phyloP scores from a whole-genome alignment of 129 eudicot genomes.

The Chrysanthemum makinoi region DNA sequence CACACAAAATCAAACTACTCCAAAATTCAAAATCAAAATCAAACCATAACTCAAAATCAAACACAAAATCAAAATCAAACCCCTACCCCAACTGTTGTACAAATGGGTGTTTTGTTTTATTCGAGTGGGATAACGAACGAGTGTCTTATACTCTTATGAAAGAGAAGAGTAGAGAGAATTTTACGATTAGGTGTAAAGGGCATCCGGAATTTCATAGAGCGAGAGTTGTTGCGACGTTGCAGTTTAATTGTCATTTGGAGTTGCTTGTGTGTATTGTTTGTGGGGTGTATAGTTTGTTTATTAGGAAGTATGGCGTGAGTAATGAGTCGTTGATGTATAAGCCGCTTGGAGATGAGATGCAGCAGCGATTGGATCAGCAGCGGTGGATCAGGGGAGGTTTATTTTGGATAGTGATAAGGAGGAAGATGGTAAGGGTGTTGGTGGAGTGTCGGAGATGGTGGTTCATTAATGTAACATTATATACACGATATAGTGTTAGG shows the following conservation, averaged over 20 bases:
- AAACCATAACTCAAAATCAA: no score
- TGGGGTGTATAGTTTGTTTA: conserved; percentile 52
- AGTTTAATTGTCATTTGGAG: conserved; percentile 83
- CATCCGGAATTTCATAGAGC: conserved; percentile 86
- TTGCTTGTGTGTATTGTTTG: conserved; percentile 54
- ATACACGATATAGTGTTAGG: no score
- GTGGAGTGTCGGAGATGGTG: conserved; percentile 30
- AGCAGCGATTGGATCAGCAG: no score
- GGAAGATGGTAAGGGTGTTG: conserved; percentile 38
- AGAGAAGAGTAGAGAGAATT: conserved; percentile 81
- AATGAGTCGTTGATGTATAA: conserved; percentile 45
- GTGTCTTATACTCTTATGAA: conserved; percentile 54
- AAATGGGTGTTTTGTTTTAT: conserved; percentile 88
- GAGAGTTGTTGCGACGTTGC: conserved; percentile 72
- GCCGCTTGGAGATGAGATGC: conserved; percentile 72
- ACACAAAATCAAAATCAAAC: no score
- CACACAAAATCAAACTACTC: no score
- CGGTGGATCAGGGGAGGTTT: conserved; percentile 43
- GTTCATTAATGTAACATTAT: conserved; percentile 38
- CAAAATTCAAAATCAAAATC: no score
- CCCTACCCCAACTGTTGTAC: no score
- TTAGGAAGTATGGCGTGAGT: conserved; percentile 48
- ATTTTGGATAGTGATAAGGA: conserved; percentile 85
- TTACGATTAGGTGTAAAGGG: conserved; percentile 74
- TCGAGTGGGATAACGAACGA: conserved; percentile 56